Evolutionary conservation across 768 basidiomycete species (phyloP).

Genomic region (Hortiboletus flavorubellus): DNA sequence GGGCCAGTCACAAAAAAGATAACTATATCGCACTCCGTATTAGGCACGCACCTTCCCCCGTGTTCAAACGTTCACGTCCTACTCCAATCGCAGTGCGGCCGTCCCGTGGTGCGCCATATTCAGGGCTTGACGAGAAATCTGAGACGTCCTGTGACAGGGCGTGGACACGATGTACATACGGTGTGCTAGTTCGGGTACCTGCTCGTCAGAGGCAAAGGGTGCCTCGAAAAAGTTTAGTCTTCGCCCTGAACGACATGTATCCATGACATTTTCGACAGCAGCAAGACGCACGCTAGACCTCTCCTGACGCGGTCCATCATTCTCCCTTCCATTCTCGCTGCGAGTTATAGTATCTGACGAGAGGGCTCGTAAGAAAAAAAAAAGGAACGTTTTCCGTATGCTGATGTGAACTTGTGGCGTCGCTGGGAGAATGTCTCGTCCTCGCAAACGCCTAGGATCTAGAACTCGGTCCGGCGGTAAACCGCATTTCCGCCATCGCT

Average conservation of each 20-base stretch:
- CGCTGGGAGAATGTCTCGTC: not conserved
- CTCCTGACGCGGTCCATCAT: not conserved
- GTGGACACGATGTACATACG: not conserved
- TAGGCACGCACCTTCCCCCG: slow-evolving; percentile 1
- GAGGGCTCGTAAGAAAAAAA: not conserved
- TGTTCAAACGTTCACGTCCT: not conserved
- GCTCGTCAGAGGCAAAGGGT: not conserved
- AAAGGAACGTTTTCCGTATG: not conserved
- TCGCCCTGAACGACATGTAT: not conserved
- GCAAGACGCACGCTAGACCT: too few relatives aligned
- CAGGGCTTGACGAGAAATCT: not conserved
- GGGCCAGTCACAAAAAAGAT: slow-evolving; percentile 1
- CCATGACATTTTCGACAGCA: not conserved
- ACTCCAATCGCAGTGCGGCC: not conserved
- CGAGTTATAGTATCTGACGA: not conserved
- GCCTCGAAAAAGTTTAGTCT: not conserved
- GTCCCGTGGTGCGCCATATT: not conserved
- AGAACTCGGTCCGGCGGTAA: not conserved
- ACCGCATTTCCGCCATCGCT: not conserved
- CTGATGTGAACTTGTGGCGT: not conserved
- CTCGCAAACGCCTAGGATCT: not conserved
- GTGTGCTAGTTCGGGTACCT: not conserved
- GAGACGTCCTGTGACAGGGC: not conserved
- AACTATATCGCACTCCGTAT: not conserved
- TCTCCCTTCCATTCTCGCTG: not conserved